Percentiles rank a stretch among this genome's conserved stretches.
Conservation (phyloP, 139 green algal genomes). For the Tetradesmus lagerheimii region DNA sequence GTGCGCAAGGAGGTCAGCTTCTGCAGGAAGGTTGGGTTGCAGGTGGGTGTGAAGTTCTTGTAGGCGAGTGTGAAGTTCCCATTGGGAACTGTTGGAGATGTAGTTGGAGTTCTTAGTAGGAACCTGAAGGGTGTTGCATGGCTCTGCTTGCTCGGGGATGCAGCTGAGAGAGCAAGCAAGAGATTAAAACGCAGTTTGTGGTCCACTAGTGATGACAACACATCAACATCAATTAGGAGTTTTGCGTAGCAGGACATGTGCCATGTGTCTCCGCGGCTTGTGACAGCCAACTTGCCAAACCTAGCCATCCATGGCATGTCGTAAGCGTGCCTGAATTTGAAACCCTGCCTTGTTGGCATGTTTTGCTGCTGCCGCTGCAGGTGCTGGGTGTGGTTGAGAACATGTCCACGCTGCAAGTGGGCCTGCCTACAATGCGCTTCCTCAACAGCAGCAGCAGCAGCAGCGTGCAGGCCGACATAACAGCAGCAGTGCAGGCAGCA, state of each 20-base stretch:
- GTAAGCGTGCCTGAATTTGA: too few species aligned
- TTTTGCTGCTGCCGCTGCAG: constrained; percentile 61
- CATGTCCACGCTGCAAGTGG: constrained; percentile 87
- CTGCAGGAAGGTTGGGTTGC: constrained; percentile 91
- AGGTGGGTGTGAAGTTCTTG: not conserved
- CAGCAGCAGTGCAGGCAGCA: constrained; percentile 51
- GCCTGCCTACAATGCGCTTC: constrained; percentile 71
- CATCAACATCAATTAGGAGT: too few species aligned
- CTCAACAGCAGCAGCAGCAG: not conserved
- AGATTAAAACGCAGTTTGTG: too few species aligned
- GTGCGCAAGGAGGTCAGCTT: constrained; percentile 99
- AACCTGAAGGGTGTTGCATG: too few species aligned
- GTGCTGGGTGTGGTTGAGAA: constrained; percentile 99
- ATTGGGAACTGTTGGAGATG: not conserved
- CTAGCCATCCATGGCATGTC: too few species aligned
- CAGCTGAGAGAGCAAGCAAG: too few species aligned
- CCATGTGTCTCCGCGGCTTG: too few species aligned
- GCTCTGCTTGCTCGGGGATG: too few species aligned
- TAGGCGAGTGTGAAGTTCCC: not conserved
- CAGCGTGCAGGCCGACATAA: constrained; percentile 57
- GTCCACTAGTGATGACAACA: too few species aligned
- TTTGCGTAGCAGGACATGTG: too few species aligned
- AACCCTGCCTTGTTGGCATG: not conserved
- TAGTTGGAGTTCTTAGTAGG: not conserved
- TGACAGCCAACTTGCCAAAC: too few species aligned